Percentiles rank a stretch among this genome's conserved stretches.
phyloP scores from a whole-genome alignment of 2,329 filamentous ascomycete species.

The Claviceps humidiphila region DNA sequence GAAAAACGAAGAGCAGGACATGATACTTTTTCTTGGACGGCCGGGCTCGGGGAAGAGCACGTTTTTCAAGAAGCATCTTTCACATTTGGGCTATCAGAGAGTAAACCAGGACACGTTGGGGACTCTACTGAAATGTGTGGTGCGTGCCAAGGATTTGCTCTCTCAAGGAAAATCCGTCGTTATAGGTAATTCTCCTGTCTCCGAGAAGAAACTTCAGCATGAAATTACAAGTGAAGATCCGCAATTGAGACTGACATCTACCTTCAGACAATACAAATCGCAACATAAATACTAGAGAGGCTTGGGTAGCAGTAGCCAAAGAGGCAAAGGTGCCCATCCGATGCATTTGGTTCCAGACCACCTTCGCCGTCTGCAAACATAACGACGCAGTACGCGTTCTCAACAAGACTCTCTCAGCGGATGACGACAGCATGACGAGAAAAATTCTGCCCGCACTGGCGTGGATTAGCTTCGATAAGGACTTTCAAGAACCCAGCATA shows the following conservation, averaged over 20 bases:
- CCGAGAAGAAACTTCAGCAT: conserved; percentile 6
- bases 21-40: conserved; percentile 78
- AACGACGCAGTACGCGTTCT: conserved; percentile 75
- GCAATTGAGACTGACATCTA: neutral
- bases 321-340: conserved; percentile 62
- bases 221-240: neutral
- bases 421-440: conserved; percentile 46
- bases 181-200: conserved; percentile 46
- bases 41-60: conserved; percentile 88
- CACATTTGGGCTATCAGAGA: conserved; percentile 67
- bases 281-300: conserved; percentile 58
- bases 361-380: conserved; percentile 59
- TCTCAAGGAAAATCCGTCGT: conserved; percentile 54
- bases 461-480: conserved; percentile 60
- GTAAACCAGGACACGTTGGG: conserved; percentile 88
- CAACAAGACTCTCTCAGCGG: conserved; percentile 64
- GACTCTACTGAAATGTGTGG: conserved; percentile 55
- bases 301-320: conserved; percentile 65
- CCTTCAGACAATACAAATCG: conserved; percentile 85
- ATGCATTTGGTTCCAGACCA: conserved; percentile 72
- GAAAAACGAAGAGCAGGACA: conserved; percentile 53
- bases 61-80: conserved; percentile 67
- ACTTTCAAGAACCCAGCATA: conserved; percentile 57
- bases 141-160: conserved; percentile 55
- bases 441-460: conserved; percentile 62